Percentiles rank a stretch among this genome's conserved stretches.
phyloP scores from a whole-genome alignment of 352 stramenopile genomes.

The Phytophthora idaei region DNA sequence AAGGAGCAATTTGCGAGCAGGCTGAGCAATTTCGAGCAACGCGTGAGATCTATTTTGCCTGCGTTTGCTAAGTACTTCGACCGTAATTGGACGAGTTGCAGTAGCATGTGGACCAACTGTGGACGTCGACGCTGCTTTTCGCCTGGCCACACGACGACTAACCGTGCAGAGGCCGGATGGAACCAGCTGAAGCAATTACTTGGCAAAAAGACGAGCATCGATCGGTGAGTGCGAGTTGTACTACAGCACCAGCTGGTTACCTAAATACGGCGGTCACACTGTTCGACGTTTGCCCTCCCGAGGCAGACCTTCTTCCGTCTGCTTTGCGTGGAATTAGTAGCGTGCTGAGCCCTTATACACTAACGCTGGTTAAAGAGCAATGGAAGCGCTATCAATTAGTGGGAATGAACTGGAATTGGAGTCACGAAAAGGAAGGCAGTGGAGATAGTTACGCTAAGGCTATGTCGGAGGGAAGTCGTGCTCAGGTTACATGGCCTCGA shows the following conservation, averaged over 20 bases:
- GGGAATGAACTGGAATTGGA: no score
- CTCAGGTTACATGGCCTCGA: no score
- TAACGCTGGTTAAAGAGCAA: no score
- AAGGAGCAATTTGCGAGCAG: neutral
- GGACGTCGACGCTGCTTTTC: neutral
- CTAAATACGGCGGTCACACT: neutral
- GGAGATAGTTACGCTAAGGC: no score
- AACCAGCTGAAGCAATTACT: neutral
- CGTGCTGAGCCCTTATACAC: no score
- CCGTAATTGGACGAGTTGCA: neutral
- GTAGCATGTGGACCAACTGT: neutral
- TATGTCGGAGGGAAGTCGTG: no score
- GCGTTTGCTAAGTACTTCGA: neutral
- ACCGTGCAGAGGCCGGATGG: neutral
- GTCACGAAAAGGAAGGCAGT: no score
- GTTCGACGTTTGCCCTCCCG: no score
- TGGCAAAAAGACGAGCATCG: neutral
- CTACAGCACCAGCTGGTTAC: neutral
- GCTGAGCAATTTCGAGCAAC: neutral
- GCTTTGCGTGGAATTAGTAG: no score
- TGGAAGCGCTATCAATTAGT: no score
- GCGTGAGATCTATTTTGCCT: neutral
- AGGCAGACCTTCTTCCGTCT: no score
- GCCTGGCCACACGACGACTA: neutral
- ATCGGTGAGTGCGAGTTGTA: neutral